Percentiles rank a stretch among this genome's conserved stretches.
phyloP scores from a whole-genome alignment of 805 yeast species.

The Sugiyamaella floridensis region DNA sequence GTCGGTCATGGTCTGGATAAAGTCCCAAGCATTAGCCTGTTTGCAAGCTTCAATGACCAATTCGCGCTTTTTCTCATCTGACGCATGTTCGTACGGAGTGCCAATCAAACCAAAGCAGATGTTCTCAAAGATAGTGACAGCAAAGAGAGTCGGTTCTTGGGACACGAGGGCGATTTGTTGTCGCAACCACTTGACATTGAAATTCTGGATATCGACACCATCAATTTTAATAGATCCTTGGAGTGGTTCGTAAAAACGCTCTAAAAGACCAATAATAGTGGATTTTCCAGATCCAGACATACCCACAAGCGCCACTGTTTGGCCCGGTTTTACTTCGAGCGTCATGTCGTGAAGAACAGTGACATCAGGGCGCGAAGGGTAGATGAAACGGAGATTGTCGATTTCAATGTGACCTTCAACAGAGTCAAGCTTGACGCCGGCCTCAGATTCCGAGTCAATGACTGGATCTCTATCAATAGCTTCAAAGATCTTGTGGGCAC shows the following conservation, averaged over 20 bases:
- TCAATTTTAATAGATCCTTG: conserved; percentile 72
- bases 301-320: conserved; percentile 91
- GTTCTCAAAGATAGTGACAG: conserved; percentile 81
- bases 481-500: conserved; percentile 36
- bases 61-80: conserved; percentile 33
- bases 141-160: conserved; percentile 91
- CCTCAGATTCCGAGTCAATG: conserved; percentile 31
- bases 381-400: conserved; percentile 83
- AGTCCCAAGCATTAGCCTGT: conserved; percentile 36
- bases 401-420: conserved; percentile 63
- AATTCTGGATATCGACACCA: conserved; percentile 70
- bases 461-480: conserved; percentile 38
- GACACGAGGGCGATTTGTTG: conserved; percentile 81
- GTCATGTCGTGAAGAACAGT: conserved; percentile 72
- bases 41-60: conserved; percentile 33
- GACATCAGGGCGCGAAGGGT: conserved; percentile 69
- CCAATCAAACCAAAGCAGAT: conserved; percentile 79
- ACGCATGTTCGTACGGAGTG: conserved; percentile 51
- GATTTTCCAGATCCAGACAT: conserved; percentile 96
- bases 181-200: conserved; percentile 71
- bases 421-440: conserved; percentile 15
- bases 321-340: conserved; percentile 78
- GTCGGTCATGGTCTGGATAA: conserved; percentile 57
- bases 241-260: conserved; percentile 78
- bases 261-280: conserved; percentile 74